Evolutionary conservation across 1,139 yeast genomes (phyloP).

Genomic region (Waltiozyma sp.): DNA sequence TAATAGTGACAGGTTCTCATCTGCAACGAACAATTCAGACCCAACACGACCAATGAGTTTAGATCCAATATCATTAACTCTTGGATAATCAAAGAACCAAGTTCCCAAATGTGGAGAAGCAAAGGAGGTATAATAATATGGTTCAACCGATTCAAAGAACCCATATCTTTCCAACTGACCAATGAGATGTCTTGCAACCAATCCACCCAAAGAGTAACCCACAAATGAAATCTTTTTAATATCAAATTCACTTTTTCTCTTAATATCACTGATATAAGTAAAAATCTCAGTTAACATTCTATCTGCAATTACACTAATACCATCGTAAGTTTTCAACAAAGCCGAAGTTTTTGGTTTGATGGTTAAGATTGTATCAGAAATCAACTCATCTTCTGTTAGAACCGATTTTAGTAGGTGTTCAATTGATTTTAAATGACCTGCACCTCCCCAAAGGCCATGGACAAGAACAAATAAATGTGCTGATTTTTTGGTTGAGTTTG

Average conservation of each 20-base stretch:
- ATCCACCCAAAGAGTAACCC: conserved; percentile 47
- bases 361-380: conserved; percentile 37
- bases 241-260: conserved; percentile 30
- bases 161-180: conserved; percentile 50
- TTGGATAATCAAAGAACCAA: conserved; percentile 28
- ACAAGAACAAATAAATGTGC: conserved; percentile 69
- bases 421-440: conserved; percentile 57
- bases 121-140: conserved; percentile 63
- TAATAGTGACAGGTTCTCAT: conserved; percentile 33
- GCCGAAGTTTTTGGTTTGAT: conserved; percentile 64
- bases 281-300: conserved; percentile 55
- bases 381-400: conserved; percentile 23
- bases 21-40: conserved; percentile 51
- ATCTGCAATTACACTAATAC: conserved; percentile 61
- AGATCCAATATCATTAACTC: conserved; percentile 51
- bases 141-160: conserved; percentile 49
- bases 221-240: conserved; percentile 33
- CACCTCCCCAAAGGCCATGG: conserved; percentile 64
- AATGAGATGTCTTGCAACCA: conserved; percentile 50
- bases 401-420: conserved; percentile 39
- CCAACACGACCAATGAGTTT: conserved; percentile 66
- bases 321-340: conserved; percentile 76
- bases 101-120: conserved; percentile 90
- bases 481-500: conserved; percentile 9
- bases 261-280: conserved; percentile 38